A percentile compares a stretch with the other conserved stretches of the same genome.
phyloP scores from a whole-genome alignment of 768 basidiomycete genomes.

The Paxillus ammoniavirescens region DNA sequence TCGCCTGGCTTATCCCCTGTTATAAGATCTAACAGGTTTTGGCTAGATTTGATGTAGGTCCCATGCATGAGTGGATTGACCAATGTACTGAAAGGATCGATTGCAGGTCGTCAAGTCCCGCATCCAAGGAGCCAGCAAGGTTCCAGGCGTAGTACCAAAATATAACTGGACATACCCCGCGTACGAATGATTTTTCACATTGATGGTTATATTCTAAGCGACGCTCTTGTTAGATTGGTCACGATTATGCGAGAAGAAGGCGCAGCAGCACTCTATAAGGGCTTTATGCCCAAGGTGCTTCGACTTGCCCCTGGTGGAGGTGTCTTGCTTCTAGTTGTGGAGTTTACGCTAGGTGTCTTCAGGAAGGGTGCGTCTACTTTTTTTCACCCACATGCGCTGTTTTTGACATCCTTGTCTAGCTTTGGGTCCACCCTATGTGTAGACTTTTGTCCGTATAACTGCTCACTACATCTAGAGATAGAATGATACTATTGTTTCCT shows the following conservation, averaged over 20 bases:
- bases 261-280: slow-evolving; percentile 83
- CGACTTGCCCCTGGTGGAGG: slow-evolving; percentile 95
- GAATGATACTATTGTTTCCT: too few relatives aligned
- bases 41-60: slow-evolving; percentile 46
- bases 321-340: slow-evolving; percentile 90
- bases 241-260: slow-evolving; percentile 90
- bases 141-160: slow-evolving; percentile 74
- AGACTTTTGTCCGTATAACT: not conserved
- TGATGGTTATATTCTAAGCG: not conserved
- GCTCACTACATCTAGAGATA: too few relatives aligned
- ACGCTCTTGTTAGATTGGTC: slow-evolving; percentile 41
- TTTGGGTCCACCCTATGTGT: slow-evolving; percentile 35
- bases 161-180: slow-evolving; percentile 97
- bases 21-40: slow-evolving; percentile 8
- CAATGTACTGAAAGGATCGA: not conserved
- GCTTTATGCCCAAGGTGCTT: slow-evolving; percentile 93
- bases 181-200: slow-evolving; percentile 23
- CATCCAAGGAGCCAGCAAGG: slow-evolving; percentile 72
- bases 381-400: not conserved
- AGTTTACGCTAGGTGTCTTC: slow-evolving; percentile 77
- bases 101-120: slow-evolving; percentile 91
- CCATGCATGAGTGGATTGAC: not conserved
- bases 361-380: slow-evolving; percentile 51
- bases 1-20: not conserved
- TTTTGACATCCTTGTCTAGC: slow-evolving; percentile 14